phyloP scores from a whole-genome alignment of 192 early-diverging fungal species.

The Rhizophagus prolifer region DNA sequence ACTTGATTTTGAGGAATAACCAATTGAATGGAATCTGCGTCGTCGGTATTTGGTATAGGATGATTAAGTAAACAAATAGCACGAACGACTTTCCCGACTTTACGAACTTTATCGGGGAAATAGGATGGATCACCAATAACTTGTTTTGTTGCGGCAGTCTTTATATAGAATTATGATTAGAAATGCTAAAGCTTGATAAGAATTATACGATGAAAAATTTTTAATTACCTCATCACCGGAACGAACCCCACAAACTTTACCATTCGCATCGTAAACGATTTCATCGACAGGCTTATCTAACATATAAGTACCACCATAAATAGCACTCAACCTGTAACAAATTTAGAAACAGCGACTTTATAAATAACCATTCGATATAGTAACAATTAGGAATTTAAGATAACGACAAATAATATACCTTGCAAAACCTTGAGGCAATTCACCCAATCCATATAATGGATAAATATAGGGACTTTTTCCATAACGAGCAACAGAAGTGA shows the following conservation, averaged over 20 bases:
- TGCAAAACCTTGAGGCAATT: constrained; percentile 98
- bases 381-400: not conserved
- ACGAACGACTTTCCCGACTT: constrained; percentile 85
- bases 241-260: constrained; percentile 86
- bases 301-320: constrained; percentile 99
- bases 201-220: not conserved
- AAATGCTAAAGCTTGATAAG: not conserved
- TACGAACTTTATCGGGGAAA: constrained; percentile 77
- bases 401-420: constrained; percentile 44
- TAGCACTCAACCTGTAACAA: constrained; percentile 78
- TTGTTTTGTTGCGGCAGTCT: constrained; percentile 75
- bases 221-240: constrained; percentile 73
- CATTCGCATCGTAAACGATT: constrained; percentile 79
- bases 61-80: constrained; percentile 93
- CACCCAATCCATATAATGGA: constrained; percentile 96
- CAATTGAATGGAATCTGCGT: constrained; percentile 90
- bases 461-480: constrained; percentile 99
- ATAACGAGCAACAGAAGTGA: constrained; percentile 86
- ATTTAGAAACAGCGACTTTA: not conserved
- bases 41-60: constrained; percentile 85
- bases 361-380: not conserved
- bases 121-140: constrained; percentile 99
- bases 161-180: not conserved
- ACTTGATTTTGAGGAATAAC: constrained; percentile 98
- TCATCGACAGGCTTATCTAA: constrained; percentile 90